These are phyloP conservation scores for Persicaria tinctoria DNA, from an alignment of 148 eudicot genomes.

Conservation along the genomic window DNA sequence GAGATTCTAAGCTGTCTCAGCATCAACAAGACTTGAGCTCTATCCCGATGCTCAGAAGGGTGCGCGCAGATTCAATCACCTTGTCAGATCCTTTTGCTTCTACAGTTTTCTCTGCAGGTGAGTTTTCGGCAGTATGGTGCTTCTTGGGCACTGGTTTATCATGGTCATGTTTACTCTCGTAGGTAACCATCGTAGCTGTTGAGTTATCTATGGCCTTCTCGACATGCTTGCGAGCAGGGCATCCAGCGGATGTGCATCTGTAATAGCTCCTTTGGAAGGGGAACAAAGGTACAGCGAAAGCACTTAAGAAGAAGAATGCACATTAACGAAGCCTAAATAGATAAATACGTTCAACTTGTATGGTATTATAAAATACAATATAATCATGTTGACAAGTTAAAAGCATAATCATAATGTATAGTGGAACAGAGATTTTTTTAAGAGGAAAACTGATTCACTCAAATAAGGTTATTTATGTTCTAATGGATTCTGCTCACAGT, in stretches of 20 bases:
- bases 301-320: neutral
- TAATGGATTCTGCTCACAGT: neutral
- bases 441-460: neutral
- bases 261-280: conserved; percentile 65
- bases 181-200: conserved; percentile 41
- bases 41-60: conserved; percentile 55
- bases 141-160: conserved; percentile 68
- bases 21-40: conserved; percentile 54
- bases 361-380: no score
- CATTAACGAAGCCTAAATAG: neutral
- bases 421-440: no score
- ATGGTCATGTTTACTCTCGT: conserved; percentile 79
- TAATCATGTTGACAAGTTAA: no score
- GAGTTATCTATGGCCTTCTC: conserved; percentile 59
- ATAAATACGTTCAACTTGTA: neutral
- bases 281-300: neutral
- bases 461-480: neutral
- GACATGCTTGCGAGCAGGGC: conserved; percentile 87
- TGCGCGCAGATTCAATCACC: conserved; percentile 41
- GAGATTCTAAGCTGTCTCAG: neutral
- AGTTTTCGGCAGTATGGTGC: conserved; percentile 21
- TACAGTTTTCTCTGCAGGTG: conserved; percentile 24
- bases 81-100: conserved; percentile 33
- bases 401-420: no score
- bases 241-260: conserved; percentile 75